Base-by-base conservation (phyloP, 495 filamentous ascomycete genomes). In the Xylaria bambusicola region DNA sequence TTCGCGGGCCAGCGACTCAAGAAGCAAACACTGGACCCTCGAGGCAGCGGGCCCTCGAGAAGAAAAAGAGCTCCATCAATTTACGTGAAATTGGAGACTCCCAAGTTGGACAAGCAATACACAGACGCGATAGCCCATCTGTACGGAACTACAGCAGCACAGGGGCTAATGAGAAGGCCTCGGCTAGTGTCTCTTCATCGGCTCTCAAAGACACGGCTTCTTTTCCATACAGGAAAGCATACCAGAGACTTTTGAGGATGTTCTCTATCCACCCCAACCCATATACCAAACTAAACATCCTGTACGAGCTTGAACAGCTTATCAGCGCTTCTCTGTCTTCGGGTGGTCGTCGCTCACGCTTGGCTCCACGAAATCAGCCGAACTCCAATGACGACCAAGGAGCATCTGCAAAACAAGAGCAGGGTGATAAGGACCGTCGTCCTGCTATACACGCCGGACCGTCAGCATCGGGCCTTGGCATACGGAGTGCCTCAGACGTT, bases 211-310 rank as follows among this genome's bases (percentile, higher is more conserved):
- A 73, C 2, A 69, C 80, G 9, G 70, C 80, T 12, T 82, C 81
- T 18, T 93, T 93, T 66, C 85, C 88, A 0, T 93, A 92, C 60
- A 76, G 78, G 40, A 80, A 84, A 45, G 88, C 91, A 5, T 97
- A 93, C 73, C 84, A 85, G 63, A 86, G 86, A 23, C 82, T 97
- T 0, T 77, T 97, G 20, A 84, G 87, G 51, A 92, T 90, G 67
- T 96, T 97, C 64, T 94, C 92, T 17, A 89, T 91, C 3, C 91
- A 94, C 67, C 90, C 90, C 2, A 96, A 95, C 65, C 93, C 93
- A 0, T 90, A 87, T 64, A 82, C 86, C 48, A 97, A 97, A 68
- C 83, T 97, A 17, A 87, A 88, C 63, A 89, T 90, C 0, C 80
- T 97, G 2, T 87, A 86, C 49, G 91, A 97, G 70, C 80, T 97